Base-by-base conservation (phyloP, 108 stramenopile species). In the Pseudonitzschia delicatissima region DNA sequence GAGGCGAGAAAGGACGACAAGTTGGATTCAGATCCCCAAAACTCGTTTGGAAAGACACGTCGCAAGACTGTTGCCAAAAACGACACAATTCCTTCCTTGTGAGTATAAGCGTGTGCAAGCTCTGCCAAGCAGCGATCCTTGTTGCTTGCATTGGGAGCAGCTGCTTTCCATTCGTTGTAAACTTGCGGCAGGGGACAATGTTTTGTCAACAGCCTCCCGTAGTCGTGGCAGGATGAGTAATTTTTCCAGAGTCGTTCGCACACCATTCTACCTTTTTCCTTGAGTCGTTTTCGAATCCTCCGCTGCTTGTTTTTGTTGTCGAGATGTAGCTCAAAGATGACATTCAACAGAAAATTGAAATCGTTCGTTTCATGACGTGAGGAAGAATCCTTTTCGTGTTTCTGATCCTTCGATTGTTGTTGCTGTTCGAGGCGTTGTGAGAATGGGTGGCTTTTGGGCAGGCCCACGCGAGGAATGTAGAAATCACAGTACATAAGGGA, bases 21-120 rank as follows among this genome's bases (percentile, higher is more conserved):
- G 62, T 94, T 94, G 57, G 72, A 74, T 25, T 50, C 47, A 0
- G 90, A 94, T 5, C 93, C 93, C 90, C 87, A 91, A 64, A 87
- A 86, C 12, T 77, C 69, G 3, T 26, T 25, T n/a, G 93, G 88
- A 62, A 94, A 87, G 0, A 86, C 77, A 3, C 21, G 67, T 26
- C 72, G 17, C 20, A 94, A 47, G 9, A 84, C 77, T 2, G 60
- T 42, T 55, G 58, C 48, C 3, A 94, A 45, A 68, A 91, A 94
- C 0, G 72, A 77, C 4, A 65, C 77, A 2, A 94, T 83, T 2
- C 63, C 17, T 7, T 77, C 71, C 2, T 65, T 39, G 8, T 82
- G 65, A n/a, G 86, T 77, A 63, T 77, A 68, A 18, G 77, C 35
- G 11, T 71, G 70, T 2, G 82, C 74, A 23, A 83, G 66, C 25